A percentile compares a stretch with the other conserved stretches of the same genome.
Evolutionary conservation across 2,329 filamentous ascomycete genomes (phyloP).

Genomic region (Dactylellina parvicollis): DNA sequence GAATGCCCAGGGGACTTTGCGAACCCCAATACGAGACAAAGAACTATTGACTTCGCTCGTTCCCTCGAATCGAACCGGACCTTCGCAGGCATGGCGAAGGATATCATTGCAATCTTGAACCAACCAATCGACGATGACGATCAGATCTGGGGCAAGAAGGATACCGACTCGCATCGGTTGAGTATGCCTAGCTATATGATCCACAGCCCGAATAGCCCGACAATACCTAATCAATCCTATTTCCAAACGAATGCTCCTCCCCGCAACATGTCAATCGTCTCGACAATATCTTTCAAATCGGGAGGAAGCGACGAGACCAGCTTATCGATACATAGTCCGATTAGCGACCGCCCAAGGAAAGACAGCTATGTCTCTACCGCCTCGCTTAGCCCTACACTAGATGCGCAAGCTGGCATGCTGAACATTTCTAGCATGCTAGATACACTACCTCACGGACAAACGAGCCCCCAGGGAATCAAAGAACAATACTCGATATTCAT

Average conservation of each 20-base stretch:
- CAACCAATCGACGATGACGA: constrained; percentile 86
- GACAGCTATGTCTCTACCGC: constrained; percentile 44
- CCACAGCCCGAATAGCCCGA: constrained; percentile 24
- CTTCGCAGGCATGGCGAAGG: constrained; percentile 83
- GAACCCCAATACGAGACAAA: constrained; percentile 75
- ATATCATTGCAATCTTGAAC: constrained; percentile 80
- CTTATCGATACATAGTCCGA: constrained; percentile 22
- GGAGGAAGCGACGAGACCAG: constrained; percentile 32
- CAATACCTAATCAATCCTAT: constrained; percentile 6
- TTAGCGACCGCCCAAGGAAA: constrained; percentile 25
- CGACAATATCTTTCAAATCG: constrained; percentile 36
- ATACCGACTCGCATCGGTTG: constrained; percentile 68
- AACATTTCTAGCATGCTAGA: constrained; percentile 45
- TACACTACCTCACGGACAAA: constrained; percentile 26
- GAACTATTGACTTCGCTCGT: constrained; percentile 77
- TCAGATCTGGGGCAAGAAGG: constrained; percentile 86
- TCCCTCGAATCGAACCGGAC: constrained; percentile 80
- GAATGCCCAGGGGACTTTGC: constrained; percentile 94
- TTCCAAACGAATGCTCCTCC: constrained; percentile 4
- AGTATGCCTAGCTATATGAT: constrained; percentile 53
- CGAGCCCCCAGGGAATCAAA: constrained; percentile 65
- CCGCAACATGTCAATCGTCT: constrained; percentile 44
- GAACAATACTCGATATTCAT: constrained; percentile 90
- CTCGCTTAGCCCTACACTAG: constrained; percentile 40
- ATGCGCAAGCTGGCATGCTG: constrained; percentile 40